A percentile compares a stretch with the other conserved stretches of the same genome.
phyloP scores from a whole-genome alignment of 2,329 filamentous ascomycete species.

The Penicillium concentricum region DNA sequence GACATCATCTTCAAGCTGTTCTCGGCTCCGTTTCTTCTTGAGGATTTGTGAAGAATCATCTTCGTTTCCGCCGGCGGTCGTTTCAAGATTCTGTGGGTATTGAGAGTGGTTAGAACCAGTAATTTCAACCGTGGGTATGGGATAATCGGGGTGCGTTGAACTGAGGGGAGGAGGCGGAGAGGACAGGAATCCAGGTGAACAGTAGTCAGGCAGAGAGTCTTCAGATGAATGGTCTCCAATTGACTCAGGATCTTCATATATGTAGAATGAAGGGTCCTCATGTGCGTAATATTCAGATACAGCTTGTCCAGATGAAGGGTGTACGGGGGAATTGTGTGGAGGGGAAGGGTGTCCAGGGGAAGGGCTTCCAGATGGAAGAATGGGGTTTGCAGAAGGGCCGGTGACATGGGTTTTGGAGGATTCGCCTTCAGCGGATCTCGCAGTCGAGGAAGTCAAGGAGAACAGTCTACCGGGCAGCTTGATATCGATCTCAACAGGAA shows the following conservation, averaged over 20 bases:
- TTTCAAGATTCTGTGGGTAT: background rate
- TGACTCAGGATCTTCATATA: background rate
- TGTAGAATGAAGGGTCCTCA: background rate
- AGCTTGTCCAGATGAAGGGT: background rate
- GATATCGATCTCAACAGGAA: background rate
- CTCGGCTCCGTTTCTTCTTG: conserved; percentile 46
- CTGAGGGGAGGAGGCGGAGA: background rate
- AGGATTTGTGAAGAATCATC: conserved; percentile 31
- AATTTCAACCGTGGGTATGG: background rate
- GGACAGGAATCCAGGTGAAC: background rate
- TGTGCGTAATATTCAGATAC: background rate
- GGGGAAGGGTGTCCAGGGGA: background rate
- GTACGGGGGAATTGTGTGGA: background rate
- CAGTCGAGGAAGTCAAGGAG: background rate
- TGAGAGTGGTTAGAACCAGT: background rate
- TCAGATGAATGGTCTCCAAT: background rate
- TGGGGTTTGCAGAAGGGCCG: background rate
- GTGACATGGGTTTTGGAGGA: background rate
- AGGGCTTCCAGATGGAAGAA: background rate
- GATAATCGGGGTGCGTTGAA: background rate
- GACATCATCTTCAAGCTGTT: conserved; percentile 41
- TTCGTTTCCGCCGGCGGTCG: conserved; percentile 12
- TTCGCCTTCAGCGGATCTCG: background rate
- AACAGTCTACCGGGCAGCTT: background rate
- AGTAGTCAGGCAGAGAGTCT: background rate